Evolutionary conservation across 305 asterid genomes (phyloP).

Genomic region (Solanum hybrid): DNA sequence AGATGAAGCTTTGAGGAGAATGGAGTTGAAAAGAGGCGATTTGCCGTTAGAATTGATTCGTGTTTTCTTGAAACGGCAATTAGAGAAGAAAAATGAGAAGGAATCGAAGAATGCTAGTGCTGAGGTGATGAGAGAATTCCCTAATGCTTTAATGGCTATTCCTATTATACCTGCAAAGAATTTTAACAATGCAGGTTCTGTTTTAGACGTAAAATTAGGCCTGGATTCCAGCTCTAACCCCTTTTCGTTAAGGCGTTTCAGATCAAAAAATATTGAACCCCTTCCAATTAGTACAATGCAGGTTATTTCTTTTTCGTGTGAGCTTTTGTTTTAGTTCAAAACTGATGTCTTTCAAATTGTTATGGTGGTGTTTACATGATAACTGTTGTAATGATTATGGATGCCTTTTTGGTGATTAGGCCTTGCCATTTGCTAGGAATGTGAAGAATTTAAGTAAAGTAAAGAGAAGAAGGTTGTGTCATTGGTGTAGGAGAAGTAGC

Average conservation of each 20-base stretch:
- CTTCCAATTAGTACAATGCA: constrained; percentile 71
- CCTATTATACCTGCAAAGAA: constrained; percentile 32
- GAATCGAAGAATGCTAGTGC: constrained; percentile 33
- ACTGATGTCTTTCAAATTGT: background rate
- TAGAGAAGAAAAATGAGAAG: constrained; percentile 59
- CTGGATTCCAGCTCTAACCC: constrained; percentile 23
- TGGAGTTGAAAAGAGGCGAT: constrained; percentile 83
- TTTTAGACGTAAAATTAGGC: constrained; percentile 55
- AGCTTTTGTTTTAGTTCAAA: background rate
- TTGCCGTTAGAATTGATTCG: constrained; percentile 82
- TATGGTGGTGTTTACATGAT: background rate
- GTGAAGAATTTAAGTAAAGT: constrained; percentile 28
- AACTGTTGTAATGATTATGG: background rate
- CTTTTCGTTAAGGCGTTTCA: constrained; percentile 43
- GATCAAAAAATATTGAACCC: constrained; percentile 90
- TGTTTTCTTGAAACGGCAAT: constrained; percentile 64
- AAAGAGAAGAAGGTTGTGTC: constrained; percentile 60
- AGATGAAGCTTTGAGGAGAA: constrained; percentile 74
- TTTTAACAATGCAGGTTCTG: constrained; percentile 23
- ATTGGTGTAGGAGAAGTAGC: constrained; percentile 72
- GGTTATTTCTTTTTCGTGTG: constrained; percentile 31
- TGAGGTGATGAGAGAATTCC: constrained; percentile 43
- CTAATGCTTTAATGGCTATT: constrained; percentile 78
- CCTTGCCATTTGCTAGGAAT: constrained; percentile 47
- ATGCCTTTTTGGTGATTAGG: constrained; percentile 33